Conservation (phyloP, 2,329 filamentous ascomycete genomes). For the Botrytis galanthina region DNA sequence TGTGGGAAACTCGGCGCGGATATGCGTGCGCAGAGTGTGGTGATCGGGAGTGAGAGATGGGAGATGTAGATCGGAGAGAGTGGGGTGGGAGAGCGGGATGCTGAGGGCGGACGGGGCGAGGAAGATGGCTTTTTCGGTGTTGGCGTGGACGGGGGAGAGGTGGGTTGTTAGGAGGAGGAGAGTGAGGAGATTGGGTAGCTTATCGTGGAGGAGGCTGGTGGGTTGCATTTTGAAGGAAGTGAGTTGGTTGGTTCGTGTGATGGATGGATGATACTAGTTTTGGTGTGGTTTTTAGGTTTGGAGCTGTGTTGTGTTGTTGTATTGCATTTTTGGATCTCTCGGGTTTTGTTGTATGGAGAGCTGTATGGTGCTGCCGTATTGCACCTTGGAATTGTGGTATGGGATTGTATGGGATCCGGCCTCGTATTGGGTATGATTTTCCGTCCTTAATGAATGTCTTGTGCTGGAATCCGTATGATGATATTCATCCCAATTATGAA, state of each 20-base stretch:
- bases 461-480: background rate
- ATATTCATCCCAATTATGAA: background rate
- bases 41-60: slow-evolving; percentile 59
- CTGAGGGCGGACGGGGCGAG: slow-evolving; percentile 61
- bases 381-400: background rate
- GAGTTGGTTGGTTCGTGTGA: background rate
- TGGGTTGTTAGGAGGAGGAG: slow-evolving; percentile 26
- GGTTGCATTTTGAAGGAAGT: background rate
- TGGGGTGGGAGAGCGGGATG: slow-evolving; percentile 55
- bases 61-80: slow-evolving; percentile 60
- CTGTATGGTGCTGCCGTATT: background rate
- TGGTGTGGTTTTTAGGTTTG: background rate
- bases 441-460: background rate
- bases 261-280: background rate
- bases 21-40: slow-evolving; percentile 57
- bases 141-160: slow-evolving; percentile 52
- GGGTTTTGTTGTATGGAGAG: background rate
- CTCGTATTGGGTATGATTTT: background rate
- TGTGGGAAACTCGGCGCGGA: slow-evolving; percentile 68
- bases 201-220: background rate
- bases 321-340: background rate
- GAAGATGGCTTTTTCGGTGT: slow-evolving; percentile 92
- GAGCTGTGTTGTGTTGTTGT: background rate
- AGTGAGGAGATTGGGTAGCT: slow-evolving; percentile 22
- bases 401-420: background rate